Evolutionary conservation across 805 yeast species (phyloP), one percentile per base, ranked within the genome.

Genomic region (Candida namnaoensis): DNA sequence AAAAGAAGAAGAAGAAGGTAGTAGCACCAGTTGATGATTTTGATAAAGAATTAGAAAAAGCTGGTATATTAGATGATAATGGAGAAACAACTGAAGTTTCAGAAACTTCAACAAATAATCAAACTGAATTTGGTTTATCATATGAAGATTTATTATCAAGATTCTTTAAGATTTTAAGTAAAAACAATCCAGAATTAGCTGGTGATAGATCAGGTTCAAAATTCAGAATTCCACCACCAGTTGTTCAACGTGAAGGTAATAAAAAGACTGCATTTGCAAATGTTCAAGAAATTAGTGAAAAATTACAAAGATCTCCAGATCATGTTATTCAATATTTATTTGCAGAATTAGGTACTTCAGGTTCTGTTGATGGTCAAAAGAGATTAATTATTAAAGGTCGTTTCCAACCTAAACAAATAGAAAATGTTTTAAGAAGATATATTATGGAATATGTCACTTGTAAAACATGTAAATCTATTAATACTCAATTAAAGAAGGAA

Each of bases 331-430:
- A 88, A 71, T 93, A 84, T 68, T 69, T 93, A 66, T 93, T 93
- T 68, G 97, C 98, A 1, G 99, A 93, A 71, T 75, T 93, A 76
- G 99, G 99, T 81, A 93, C 99, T 19, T 88, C 98, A 2, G 99
- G 99, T 61, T 90, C 97, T 43, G 91, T 93, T 46, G 99, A 93
- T 68, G 99, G 98, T 64, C 91, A 87, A 66, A 87, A 88, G 73
- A 83, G 99, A 68, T 78, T 93, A 64, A 88, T 93, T 49, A 91
- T 93, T 65, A 93, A 88, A 74, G 99, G 99, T 73, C 86, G 95
- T 66, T 93, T 88, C 75, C 95, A 85, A 71, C 96, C 95, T 54
- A 93, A 91, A 69, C 96, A 90, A 67, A 82, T 93, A 76, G 99
- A 93, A 69, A 83, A 88, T 50, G 95, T 93, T 48, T 75, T 93